Evolutionary conservation across 2,329 filamentous ascomycete species (phyloP).

Genomic region (Aphanocladium album): DNA sequence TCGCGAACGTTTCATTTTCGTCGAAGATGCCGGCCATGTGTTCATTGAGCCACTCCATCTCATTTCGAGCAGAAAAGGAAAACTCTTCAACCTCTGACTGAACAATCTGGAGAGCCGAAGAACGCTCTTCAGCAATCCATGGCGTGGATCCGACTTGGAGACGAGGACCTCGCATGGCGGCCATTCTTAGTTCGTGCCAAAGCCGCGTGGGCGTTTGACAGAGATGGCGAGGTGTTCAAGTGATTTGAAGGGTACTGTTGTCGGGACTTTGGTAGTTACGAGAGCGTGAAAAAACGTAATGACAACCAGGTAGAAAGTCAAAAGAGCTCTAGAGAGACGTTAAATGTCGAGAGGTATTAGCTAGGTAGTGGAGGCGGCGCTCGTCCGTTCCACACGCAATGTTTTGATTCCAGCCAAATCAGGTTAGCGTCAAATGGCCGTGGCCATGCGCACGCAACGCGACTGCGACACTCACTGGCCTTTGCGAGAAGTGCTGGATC

Average conservation of each 20-base stretch:
- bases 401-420: constrained; percentile 35
- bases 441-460: constrained; percentile 18
- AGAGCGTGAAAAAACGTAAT: background rate
- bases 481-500: constrained; percentile 15
- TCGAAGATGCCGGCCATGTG: constrained; percentile 95
- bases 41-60: constrained; percentile 97
- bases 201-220: background rate
- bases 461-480: constrained; percentile 14
- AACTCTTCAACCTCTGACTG: constrained; percentile 88
- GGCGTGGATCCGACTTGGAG: constrained; percentile 71
- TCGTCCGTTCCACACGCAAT: constrained; percentile 25
- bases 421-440: constrained; percentile 26
- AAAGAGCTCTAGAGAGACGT: background rate
- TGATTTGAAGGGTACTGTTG: background rate
- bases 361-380: constrained; percentile 1
- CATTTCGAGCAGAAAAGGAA: constrained; percentile 83
- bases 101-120: constrained; percentile 69
- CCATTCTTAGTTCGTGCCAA: constrained; percentile 25
- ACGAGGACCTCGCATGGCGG: constrained; percentile 51
- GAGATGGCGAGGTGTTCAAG: background rate
- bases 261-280: background rate
- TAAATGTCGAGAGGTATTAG: background rate
- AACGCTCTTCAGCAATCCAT: constrained; percentile 83
- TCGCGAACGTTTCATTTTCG: constrained; percentile 70
- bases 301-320: background rate